Percentiles rank a stretch among this genome's conserved stretches.
These are phyloP conservation scores for Xylaria longipes DNA, from an alignment of 495 filamentous ascomycete species.

Conservation along the genomic window DNA sequence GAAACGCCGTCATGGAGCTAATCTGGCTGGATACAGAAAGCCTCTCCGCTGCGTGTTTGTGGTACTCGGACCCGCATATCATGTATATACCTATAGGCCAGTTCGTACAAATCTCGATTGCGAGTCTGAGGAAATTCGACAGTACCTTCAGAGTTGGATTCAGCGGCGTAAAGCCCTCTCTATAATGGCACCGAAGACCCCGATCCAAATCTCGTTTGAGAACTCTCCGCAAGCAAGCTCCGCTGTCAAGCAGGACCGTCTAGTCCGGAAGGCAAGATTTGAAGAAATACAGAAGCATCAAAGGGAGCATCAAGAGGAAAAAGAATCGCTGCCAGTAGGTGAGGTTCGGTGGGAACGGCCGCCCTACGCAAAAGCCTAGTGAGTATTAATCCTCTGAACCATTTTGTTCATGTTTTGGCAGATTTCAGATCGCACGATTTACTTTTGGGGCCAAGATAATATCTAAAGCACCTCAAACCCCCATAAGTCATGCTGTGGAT, in stretches of 20 bases:
- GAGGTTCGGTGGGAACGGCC: background rate
- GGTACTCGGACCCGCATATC: too few relatives aligned
- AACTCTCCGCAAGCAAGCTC: background rate
- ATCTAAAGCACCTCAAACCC: too few relatives aligned
- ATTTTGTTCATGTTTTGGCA: too few relatives aligned
- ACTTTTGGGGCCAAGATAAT: too few relatives aligned
- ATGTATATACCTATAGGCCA: too few relatives aligned
- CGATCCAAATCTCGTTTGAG: background rate
- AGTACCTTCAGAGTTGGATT: background rate
- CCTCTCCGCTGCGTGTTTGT: too few relatives aligned
- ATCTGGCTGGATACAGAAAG: too few relatives aligned
- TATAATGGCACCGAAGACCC: background rate
- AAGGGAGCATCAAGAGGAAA: background rate
- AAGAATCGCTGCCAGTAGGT: background rate
- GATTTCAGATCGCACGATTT: too few relatives aligned
- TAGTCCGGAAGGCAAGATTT: background rate
- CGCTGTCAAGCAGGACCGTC: background rate
- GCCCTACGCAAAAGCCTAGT: background rate
- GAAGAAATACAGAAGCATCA: constrained; percentile 3
- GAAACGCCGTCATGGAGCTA: too few relatives aligned
- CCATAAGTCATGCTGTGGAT: too few relatives aligned
- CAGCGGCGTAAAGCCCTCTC: background rate
- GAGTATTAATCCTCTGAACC: too few relatives aligned
- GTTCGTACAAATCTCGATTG: constrained; percentile 6
- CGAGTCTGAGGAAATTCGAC: background rate